Conservation (phyloP, 768 basidiomycete genomes). For the Rubroboletus satanas region DNA sequence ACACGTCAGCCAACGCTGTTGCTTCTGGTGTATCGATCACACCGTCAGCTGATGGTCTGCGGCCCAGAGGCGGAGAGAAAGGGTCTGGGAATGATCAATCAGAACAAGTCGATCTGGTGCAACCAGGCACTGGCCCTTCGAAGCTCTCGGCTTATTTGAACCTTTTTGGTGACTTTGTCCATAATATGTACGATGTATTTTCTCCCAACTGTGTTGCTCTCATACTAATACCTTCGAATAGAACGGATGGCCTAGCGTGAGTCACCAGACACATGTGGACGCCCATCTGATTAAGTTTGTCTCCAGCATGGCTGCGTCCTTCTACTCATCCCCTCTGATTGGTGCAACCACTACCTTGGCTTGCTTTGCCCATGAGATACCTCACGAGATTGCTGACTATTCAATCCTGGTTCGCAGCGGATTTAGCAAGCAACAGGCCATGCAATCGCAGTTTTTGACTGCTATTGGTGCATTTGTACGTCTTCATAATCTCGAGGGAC, state of each 20-base stretch:
- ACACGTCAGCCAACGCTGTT: slow-evolving; percentile 30
- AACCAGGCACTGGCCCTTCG: slow-evolving; percentile 51
- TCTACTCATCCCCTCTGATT: slow-evolving; percentile 91
- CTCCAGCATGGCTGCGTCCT: slow-evolving; percentile 87
- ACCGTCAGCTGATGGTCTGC: slow-evolving; percentile 44
- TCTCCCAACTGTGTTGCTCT: slow-evolving; percentile 10
- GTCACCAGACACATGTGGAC: slow-evolving; percentile 29
- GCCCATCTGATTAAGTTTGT: slow-evolving; percentile 1
- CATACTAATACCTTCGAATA: slow-evolving; percentile 29
- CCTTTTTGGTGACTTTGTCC: slow-evolving; percentile 89
- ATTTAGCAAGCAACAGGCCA: slow-evolving; percentile 86
- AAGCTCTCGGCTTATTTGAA: slow-evolving; percentile 91
- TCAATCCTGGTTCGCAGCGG: slow-evolving; percentile 89
- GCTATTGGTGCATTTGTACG: slow-evolving; percentile 87
- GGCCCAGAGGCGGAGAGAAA: slow-evolving; percentile 40
- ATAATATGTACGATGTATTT: slow-evolving; percentile 66
- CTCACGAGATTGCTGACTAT: slow-evolving; percentile 96
- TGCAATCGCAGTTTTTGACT: slow-evolving; percentile 90
- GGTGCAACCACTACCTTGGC: slow-evolving; percentile 94
- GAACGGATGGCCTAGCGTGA: slow-evolving; percentile 90
- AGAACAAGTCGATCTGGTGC: slow-evolving; percentile 22
- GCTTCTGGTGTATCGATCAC: slow-evolving; percentile 48
- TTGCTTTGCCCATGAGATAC: slow-evolving; percentile 93
- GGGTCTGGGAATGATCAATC: slow-evolving; percentile 15
- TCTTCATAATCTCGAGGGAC: slow-evolving; percentile 10